These are phyloP conservation scores for Irpex lacteus DNA, from an alignment of 1,284 basidiomycete genomes.

Conservation along the genomic window DNA sequence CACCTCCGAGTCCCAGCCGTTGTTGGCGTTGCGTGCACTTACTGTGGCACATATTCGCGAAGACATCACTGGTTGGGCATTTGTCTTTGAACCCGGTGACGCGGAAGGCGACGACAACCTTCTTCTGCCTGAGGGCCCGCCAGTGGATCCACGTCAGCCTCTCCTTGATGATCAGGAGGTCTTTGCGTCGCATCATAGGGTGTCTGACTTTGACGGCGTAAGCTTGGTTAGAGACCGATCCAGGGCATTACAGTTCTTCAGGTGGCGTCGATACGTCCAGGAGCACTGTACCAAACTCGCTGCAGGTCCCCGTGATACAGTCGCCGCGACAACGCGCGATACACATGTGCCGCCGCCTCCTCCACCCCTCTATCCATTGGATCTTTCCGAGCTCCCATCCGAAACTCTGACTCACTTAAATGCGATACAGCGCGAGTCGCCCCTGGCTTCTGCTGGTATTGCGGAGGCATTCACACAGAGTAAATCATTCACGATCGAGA, in stretches of 20 bases:
- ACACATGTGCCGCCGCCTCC: background rate
- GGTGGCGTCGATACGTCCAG: background rate
- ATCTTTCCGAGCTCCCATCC: constrained; percentile 1
- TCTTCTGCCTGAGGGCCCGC: constrained; percentile 5
- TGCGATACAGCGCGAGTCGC: constrained; percentile 1
- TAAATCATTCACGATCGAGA: constrained; percentile 6
- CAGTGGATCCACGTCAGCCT: constrained; percentile 3
- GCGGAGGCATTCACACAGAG: background rate
- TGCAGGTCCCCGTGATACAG: background rate
- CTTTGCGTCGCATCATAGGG: constrained; percentile 1
- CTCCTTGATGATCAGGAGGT: constrained; percentile 1
- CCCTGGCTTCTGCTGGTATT: constrained; percentile 1
- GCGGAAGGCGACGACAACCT: background rate
- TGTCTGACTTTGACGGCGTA: constrained; percentile 5
- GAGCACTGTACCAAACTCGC: background rate
- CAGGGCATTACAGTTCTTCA: constrained; percentile 4
- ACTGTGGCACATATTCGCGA: background rate
- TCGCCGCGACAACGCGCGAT: background rate
- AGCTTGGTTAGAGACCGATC: background rate
- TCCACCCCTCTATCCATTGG: background rate
- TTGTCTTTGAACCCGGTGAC: background rate
- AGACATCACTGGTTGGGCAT: background rate
- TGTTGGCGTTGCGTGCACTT: background rate
- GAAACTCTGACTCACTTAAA: constrained; percentile 1
- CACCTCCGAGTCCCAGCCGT: constrained; percentile 1